These are phyloP conservation scores for Eucalyptus cloeziana DNA, from an alignment of 345 rosid genomes.

Conservation along the genomic window DNA sequence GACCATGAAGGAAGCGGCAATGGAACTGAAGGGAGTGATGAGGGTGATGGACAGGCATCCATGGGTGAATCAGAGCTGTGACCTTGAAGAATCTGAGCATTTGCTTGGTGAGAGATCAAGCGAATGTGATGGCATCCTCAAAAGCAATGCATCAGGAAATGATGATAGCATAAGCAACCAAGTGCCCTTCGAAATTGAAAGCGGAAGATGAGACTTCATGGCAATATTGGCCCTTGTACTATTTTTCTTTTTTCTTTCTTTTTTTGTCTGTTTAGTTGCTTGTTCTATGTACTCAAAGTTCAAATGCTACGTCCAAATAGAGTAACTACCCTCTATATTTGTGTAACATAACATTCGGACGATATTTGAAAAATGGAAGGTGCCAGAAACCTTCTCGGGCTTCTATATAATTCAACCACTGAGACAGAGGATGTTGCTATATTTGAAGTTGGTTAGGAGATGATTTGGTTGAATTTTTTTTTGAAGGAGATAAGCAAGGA, in stretches of 20 bases:
- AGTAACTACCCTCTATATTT: not conserved
- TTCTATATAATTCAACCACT: no score
- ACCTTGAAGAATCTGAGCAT: constrained; percentile 1
- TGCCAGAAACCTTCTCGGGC: not conserved
- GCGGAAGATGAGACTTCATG: not conserved
- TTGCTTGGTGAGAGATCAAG: not conserved
- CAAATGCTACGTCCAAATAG: not conserved
- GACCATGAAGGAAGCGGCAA: constrained; percentile 9
- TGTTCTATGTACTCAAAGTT: not conserved
- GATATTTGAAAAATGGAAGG: not conserved
- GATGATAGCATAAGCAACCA: not conserved
- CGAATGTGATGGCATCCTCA: not conserved
- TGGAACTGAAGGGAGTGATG: constrained; percentile 2
- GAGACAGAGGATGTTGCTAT: no score
- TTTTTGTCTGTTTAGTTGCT: not conserved
- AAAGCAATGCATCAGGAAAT: not conserved
- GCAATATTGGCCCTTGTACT: not conserved
- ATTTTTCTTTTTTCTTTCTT: not conserved
- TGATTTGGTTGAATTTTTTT: no score
- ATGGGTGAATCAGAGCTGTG: not conserved
- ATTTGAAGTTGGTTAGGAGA: no score
- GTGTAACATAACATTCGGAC: not conserved
- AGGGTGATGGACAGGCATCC: constrained; percentile 1
- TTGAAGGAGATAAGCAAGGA: no score
- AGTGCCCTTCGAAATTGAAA: not conserved